phyloP scores from a whole-genome alignment of 768 basidiomycete genomes.

The Steccherinum ochraceum region DNA sequence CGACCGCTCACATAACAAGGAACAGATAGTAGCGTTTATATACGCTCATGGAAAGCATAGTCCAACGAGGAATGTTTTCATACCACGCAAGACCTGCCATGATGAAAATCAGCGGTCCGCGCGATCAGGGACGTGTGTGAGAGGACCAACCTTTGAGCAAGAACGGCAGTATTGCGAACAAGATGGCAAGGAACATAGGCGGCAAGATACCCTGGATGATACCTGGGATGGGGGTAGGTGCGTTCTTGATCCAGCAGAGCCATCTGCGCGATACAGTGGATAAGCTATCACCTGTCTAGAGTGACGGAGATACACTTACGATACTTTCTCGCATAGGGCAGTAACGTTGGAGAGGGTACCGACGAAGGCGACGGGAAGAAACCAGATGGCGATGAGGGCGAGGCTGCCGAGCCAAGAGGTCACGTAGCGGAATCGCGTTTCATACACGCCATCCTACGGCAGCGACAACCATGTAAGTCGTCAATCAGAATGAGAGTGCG shows the following conservation, averaged over 20 bases:
- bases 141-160: slow-evolving; percentile 41
- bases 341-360: slow-evolving; percentile 57
- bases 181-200: slow-evolving; percentile 51
- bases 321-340: slow-evolving; percentile 41
- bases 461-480: neutral
- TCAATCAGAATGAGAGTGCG: neutral
- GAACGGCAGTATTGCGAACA: slow-evolving; percentile 57
- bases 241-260: slow-evolving; percentile 46
- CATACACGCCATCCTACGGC: slow-evolving; percentile 33
- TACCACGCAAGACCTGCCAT: slow-evolving; percentile 50
- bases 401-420: slow-evolving; percentile 50
- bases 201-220: slow-evolving; percentile 65
- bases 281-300: neutral
- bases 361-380: slow-evolving; percentile 60
- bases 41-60: slow-evolving; percentile 62
- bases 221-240: slow-evolving; percentile 29
- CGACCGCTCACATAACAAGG: slow-evolving; percentile 44
- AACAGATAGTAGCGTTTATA: slow-evolving; percentile 70
- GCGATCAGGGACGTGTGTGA: neutral
- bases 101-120: slow-evolving; percentile 15
- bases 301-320: slow-evolving; percentile 23
- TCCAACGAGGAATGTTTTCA: slow-evolving; percentile 64
- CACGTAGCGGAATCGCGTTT: slow-evolving; percentile 47
- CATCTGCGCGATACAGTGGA: slow-evolving; percentile 29
- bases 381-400: slow-evolving; percentile 59